Percentiles rank a stretch among this genome's conserved stretches.
Conservation (phyloP, 805 yeast species). For the Yarrowia hollandica region DNA sequence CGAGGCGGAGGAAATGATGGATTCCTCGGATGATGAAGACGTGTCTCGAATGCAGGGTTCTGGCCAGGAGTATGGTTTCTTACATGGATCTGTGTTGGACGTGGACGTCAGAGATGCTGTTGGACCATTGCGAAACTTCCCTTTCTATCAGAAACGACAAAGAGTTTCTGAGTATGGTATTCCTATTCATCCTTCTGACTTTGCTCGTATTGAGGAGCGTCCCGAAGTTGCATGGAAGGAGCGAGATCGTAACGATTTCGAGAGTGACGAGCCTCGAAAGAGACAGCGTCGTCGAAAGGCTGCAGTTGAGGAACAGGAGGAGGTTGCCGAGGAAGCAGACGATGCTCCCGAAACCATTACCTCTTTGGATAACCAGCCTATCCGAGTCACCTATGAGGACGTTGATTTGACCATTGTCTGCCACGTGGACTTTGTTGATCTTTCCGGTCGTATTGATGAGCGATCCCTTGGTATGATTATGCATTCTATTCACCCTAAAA, state of each 20-base stretch:
- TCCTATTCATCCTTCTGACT: conserved; percentile 64
- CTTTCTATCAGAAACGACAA: conserved; percentile 58
- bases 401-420: conserved; percentile 55
- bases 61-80: conserved; percentile 33
- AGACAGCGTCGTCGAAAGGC: conserved; percentile 9
- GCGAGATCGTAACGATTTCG: conserved; percentile 7
- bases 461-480: conserved; percentile 77
- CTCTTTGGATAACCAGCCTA: conserved; percentile 9
- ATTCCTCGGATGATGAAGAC: conserved; percentile 39
- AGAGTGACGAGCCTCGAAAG: conserved; percentile 20
- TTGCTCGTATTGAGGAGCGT: conserved; percentile 52
- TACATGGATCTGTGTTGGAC: conserved; percentile 8
- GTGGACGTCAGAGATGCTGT: conserved; percentile 48
- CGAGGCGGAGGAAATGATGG: conserved; percentile 38
- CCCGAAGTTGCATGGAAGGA: conserved; percentile 31
- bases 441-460: conserved; percentile 80
- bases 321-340: conserved; percentile 1
- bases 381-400: conserved; percentile 1
- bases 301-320: conserved; percentile 3
- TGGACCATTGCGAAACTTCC: conserved; percentile 51
- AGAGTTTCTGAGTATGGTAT: conserved; percentile 88
- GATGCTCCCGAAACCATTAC: conserved; percentile 14
- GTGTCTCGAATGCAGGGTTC: conserved; percentile 32
- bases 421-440: conserved; percentile 72
- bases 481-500: conserved; percentile 75